These are phyloP conservation scores for Exophiala sp. DNA, from an alignment of 2,329 filamentous ascomycete genomes.

Conservation along the genomic window DNA sequence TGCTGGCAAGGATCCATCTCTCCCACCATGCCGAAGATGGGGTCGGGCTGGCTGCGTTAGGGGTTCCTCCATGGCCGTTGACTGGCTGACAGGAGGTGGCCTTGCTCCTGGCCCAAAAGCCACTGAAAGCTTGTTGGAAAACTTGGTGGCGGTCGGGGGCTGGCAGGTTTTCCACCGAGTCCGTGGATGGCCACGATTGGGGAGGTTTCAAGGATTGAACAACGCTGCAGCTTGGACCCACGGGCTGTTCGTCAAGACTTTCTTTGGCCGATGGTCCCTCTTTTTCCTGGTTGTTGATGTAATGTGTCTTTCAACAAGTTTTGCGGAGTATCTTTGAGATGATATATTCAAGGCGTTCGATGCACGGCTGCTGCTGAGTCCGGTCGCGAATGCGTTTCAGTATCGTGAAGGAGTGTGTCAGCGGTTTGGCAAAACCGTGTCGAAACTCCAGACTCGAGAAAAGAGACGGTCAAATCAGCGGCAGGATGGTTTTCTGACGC, in stretches of 20 bases:
- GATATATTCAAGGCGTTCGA: neutral
- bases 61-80: conserved; percentile 17
- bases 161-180: conserved; percentile 14
- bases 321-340: neutral
- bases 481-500: conserved; percentile 11
- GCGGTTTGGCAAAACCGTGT: conserved; percentile 4
- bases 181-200: conserved; percentile 17
- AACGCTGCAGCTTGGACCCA: conserved; percentile 13
- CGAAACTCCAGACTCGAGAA: conserved; percentile 2
- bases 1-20: conserved; percentile 14
- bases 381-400: conserved; percentile 19
- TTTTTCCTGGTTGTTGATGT: conserved; percentile 1
- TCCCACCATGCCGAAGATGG: conserved; percentile 15
- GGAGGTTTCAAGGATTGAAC: conserved; percentile 22
- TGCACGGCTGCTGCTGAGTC: conserved; percentile 5
- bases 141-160: conserved; percentile 16
- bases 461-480: conserved; percentile 9
- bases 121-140: conserved; percentile 1
- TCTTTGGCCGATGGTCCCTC: neutral
- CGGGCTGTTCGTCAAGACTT: conserved; percentile 5
- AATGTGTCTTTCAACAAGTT: neutral
- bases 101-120: neutral
- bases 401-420: conserved; percentile 7
- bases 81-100: conserved; percentile 17
- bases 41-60: conserved; percentile 11